Evolutionary conservation across 768 basidiomycete genomes (phyloP).

Genomic region (Botryobasidium botryosum): DNA sequence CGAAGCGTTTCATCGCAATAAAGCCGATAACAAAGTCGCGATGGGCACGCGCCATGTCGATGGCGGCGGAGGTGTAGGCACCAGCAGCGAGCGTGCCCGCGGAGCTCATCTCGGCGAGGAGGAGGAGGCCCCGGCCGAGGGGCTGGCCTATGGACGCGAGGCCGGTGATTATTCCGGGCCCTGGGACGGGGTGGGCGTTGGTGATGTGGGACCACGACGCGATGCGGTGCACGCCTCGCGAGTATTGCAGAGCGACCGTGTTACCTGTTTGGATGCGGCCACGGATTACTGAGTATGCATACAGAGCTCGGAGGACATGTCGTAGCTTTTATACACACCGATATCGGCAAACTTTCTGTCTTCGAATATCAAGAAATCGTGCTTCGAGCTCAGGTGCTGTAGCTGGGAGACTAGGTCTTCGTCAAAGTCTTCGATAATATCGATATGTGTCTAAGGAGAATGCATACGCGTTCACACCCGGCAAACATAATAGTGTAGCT

Average conservation of each 20-base stretch:
- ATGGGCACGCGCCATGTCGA: slow-evolving; percentile 70
- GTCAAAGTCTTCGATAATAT: slow-evolving; percentile 88
- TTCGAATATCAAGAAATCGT: slow-evolving; percentile 95
- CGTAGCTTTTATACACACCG: slow-evolving; percentile 32
- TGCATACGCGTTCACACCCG: slow-evolving; percentile 18
- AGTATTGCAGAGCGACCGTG: slow-evolving; percentile 90
- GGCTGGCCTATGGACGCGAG: slow-evolving; percentile 75
- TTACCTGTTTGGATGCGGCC: slow-evolving; percentile 55
- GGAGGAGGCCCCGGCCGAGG: slow-evolving; percentile 66
- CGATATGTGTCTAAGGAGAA: slow-evolving; percentile 72
- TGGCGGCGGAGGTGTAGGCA: slow-evolving; percentile 64
- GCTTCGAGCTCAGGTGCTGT: slow-evolving; percentile 49
- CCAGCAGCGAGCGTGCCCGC: slow-evolving; percentile 72
- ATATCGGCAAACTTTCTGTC: slow-evolving; percentile 99
- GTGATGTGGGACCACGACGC: slow-evolving; percentile 93
- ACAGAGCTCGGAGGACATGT: too few relatives aligned
- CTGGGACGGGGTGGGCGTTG: slow-evolving; percentile 91
- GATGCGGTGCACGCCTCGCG: slow-evolving; percentile 81
- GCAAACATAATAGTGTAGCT: neutral
- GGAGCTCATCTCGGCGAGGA: slow-evolving; percentile 95
- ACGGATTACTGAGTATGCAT: too few relatives aligned
- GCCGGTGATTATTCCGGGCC: slow-evolving; percentile 87
- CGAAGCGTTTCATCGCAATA: slow-evolving; percentile 79
- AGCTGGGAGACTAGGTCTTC: slow-evolving; percentile 49
- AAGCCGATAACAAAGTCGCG: slow-evolving; percentile 91